These are phyloP conservation scores for Vitis hybrid DNA, from an alignment of 177 flowering plant species.

Conservation along the genomic window DNA sequence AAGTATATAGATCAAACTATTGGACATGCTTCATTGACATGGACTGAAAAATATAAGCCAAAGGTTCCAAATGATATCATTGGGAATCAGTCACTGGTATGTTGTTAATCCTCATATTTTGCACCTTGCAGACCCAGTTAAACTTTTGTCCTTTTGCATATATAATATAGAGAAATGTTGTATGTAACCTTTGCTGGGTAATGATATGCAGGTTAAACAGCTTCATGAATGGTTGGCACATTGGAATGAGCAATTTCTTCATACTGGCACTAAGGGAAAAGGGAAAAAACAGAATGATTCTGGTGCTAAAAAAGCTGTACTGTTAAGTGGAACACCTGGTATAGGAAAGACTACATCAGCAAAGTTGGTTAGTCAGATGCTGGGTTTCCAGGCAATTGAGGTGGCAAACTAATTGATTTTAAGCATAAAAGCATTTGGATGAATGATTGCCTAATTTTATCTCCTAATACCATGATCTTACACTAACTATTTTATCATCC, in stretches of 20 bases:
- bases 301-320: conserved; percentile 77
- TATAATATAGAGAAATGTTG: neutral
- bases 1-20: conserved; percentile 32
- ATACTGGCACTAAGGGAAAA: conserved; percentile 51
- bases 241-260: conserved; percentile 76
- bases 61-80: conserved; percentile 78
- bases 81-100: conserved; percentile 88
- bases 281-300: conserved; percentile 73
- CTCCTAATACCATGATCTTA: neutral
- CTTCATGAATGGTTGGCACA: conserved; percentile 83
- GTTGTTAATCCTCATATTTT: conserved; percentile 5
- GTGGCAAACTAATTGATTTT: conserved; percentile 24
- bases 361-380: conserved; percentile 91
- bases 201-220: conserved; percentile 67
- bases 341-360: conserved; percentile 96
- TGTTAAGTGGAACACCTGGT: conserved; percentile 92
- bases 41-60: conserved; percentile 94
- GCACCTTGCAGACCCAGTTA: neutral
- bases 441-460: neutral
- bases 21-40: conserved; percentile 40
- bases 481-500: neutral
- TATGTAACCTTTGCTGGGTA: neutral
- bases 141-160: neutral
- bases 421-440: neutral
- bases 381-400: conserved; percentile 84